Percentiles rank a stretch among this genome's conserved stretches.
phyloP scores from a whole-genome alignment of 2,329 filamentous ascomycete species.

The Coniochaeta prunicola region DNA sequence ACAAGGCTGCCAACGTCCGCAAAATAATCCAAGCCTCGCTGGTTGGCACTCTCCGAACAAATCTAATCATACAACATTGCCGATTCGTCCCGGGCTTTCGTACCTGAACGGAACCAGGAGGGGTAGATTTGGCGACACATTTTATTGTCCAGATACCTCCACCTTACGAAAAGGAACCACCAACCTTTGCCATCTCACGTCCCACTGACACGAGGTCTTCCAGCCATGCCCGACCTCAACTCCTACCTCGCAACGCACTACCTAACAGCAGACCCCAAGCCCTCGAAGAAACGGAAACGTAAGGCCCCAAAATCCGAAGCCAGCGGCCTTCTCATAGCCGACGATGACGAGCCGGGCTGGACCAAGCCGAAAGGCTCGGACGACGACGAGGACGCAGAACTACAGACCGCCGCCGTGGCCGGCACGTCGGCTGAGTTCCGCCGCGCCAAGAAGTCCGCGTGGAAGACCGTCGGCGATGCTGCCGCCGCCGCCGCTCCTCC shows the following conservation, averaged over 20 bases:
- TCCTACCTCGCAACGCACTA: constrained; percentile 90
- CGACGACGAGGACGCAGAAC: constrained; percentile 45
- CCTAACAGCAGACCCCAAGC: constrained; percentile 59
- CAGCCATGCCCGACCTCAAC: constrained; percentile 55
- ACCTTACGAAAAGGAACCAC: not conserved
- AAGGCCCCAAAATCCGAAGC: constrained; percentile 33
- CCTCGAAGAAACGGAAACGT: constrained; percentile 57
- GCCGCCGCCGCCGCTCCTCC: constrained; percentile 6
- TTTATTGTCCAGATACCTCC: not conserved
- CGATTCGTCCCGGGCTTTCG: no score
- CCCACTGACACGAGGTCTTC: not conserved
- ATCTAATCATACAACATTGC: not conserved
- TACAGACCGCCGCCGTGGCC: constrained; percentile 38
- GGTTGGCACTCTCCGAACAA: not conserved
- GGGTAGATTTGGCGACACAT: no score
- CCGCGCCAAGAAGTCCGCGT: constrained; percentile 69
- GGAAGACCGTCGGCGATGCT: constrained; percentile 61
- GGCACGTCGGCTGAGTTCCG: constrained; percentile 57
- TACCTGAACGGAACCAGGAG: no score
- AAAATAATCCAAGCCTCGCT: not conserved
- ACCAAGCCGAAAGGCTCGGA: constrained; percentile 33
- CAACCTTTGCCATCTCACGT: not conserved
- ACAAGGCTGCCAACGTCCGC: not conserved
- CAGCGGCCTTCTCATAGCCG: constrained; percentile 53
- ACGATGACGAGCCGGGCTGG: constrained; percentile 56